These are phyloP conservation scores for Gentiana dahurica DNA, from an alignment of 257 asterid species.

Conservation along the genomic window DNA sequence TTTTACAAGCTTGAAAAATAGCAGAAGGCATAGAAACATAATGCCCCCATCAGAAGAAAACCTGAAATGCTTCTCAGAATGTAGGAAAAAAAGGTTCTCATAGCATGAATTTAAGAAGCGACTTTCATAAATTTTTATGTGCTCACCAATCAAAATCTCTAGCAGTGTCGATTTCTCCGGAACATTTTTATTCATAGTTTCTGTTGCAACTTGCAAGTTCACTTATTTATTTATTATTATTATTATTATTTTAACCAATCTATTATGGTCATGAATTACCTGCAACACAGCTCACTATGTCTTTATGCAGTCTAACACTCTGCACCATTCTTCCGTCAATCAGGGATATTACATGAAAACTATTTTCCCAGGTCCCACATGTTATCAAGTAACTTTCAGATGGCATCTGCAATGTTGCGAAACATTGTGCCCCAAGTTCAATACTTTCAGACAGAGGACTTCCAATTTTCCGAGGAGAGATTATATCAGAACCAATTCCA, in stretches of 20 bases:
- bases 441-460: conserved; percentile 80
- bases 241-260: neutral
- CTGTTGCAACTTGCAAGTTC: neutral
- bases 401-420: conserved; percentile 70
- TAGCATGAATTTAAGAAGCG: too few relatives aligned
- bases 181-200: too few relatives aligned
- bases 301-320: conserved; percentile 92
- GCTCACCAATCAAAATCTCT: too few relatives aligned
- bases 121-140: too few relatives aligned
- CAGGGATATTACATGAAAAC: conserved; percentile 80
- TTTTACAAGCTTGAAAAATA: too few relatives aligned
- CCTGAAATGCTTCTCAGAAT: too few relatives aligned
- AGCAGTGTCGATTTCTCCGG: too few relatives aligned
- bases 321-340: conserved; percentile 87
- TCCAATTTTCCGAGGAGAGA: conserved; percentile 78
- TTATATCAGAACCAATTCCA: conserved; percentile 83
- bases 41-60: too few relatives aligned
- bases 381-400: conserved; percentile 74
- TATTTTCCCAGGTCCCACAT: conserved; percentile 96
- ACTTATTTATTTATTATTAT: conserved; percentile 7
- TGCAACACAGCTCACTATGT: conserved; percentile 84
- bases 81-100: too few relatives aligned
- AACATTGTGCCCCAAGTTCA: conserved; percentile 86
- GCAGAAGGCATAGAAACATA: too few relatives aligned
- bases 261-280: conserved; percentile 29